These are phyloP conservation scores for Rhizopogon parksii DNA, from an alignment of 1,284 basidiomycete genomes.

Conservation along the genomic window DNA sequence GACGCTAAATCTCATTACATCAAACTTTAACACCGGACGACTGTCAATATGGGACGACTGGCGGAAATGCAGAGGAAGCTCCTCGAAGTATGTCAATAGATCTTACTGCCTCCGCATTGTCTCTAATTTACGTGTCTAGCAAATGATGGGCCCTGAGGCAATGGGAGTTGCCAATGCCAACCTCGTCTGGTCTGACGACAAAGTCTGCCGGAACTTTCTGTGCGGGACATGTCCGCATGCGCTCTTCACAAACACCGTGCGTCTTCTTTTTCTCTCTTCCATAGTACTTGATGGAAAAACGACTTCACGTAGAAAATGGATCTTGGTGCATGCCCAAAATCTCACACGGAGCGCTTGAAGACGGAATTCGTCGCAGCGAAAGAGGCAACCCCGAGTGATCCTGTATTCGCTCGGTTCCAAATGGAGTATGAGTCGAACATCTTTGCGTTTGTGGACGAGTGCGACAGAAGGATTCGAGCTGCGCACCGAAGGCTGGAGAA, in stretches of 20 bases:
- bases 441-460: constrained; percentile 94
- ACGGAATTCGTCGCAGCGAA: constrained; percentile 83
- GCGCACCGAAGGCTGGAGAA: constrained; percentile 96
- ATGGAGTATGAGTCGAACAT: constrained; percentile 95
- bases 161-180: constrained; percentile 93
- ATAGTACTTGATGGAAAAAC: constrained; percentile 1
- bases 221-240: constrained; percentile 98
- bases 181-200: constrained; percentile 92
- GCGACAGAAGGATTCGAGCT: constrained; percentile 91
- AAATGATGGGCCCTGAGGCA: constrained; percentile 99
- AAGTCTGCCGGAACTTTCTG: constrained; percentile 98
- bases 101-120: not conserved
- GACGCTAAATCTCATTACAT: constrained; percentile 1
- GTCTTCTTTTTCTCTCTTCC: constrained; percentile 27
- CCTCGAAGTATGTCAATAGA: constrained; percentile 57
- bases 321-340: constrained; percentile 94
- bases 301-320: constrained; percentile 87
- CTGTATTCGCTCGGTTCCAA: constrained; percentile 78
- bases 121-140: constrained; percentile 41
- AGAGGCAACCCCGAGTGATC: constrained; percentile 68
- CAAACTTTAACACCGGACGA: constrained; percentile 1
- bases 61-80: constrained; percentile 93
- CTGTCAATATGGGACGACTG: constrained; percentile 65
- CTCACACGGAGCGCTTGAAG: constrained; percentile 91
- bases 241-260: constrained; percentile 95